phyloP scores from a whole-genome alignment of 2,329 filamentous ascomycete species.

The Fonsecaea erecta region DNA sequence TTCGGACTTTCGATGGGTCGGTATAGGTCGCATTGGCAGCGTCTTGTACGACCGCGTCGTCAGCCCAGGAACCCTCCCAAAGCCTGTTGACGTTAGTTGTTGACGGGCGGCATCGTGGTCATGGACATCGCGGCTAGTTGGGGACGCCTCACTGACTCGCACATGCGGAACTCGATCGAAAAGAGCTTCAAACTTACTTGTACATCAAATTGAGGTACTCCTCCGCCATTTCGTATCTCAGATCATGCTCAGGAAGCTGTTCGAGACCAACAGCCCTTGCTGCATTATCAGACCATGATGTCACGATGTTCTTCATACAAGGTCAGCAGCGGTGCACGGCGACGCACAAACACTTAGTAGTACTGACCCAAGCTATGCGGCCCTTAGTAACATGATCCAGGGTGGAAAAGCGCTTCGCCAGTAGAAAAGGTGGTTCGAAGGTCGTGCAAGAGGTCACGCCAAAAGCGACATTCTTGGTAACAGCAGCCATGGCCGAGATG shows the following conservation, averaged over 20 bases:
- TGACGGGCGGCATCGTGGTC: too few species aligned
- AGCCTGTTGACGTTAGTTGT: slow-evolving; percentile 45
- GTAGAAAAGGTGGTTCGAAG: slow-evolving; percentile 64
- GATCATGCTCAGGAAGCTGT: slow-evolving; percentile 65
- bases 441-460: slow-evolving; percentile 66
- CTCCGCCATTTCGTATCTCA: slow-evolving; percentile 66
- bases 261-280: slow-evolving; percentile 65
- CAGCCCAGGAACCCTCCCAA: slow-evolving; percentile 61
- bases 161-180: too few species aligned
- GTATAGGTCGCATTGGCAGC: slow-evolving; percentile 60
- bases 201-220: slow-evolving; percentile 54
- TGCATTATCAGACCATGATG: slow-evolving; percentile 63
- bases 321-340: too few species aligned
- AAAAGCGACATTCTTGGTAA: slow-evolving; percentile 66
- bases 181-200: too few species aligned
- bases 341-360: too few species aligned
- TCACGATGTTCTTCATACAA: slow-evolving; percentile 61
- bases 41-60: slow-evolving; percentile 61
- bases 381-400: slow-evolving; percentile 66
- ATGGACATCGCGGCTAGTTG: too few species aligned
- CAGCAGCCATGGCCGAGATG: slow-evolving; percentile 68
- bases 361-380: slow-evolving; percentile 59
- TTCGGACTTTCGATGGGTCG: slow-evolving; percentile 62
- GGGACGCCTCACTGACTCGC: too few species aligned
- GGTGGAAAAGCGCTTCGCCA: slow-evolving; percentile 66